Conservation (phyloP, 805 yeast genomes). For the Kodamaea neixiangensis region DNA sequence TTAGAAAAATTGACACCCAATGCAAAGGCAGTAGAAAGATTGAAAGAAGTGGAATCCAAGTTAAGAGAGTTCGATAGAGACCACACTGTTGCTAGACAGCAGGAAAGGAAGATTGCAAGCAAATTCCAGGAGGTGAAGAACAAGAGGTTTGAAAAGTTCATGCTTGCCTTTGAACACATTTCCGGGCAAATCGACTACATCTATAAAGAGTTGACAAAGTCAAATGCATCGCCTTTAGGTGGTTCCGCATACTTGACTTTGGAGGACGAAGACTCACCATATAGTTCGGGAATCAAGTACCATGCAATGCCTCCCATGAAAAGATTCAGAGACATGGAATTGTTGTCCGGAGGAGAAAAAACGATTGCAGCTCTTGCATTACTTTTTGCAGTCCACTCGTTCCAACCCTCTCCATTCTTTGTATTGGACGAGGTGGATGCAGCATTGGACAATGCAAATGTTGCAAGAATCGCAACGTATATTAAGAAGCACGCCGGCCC, state of each 20-base stretch:
- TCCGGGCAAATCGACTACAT: slow-evolving; percentile 69
- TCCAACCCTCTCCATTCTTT: slow-evolving; percentile 92
- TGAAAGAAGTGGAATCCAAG: slow-evolving; percentile 64
- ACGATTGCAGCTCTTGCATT: slow-evolving; percentile 95
- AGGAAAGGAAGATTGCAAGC: slow-evolving; percentile 55
- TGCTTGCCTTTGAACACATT: slow-evolving; percentile 74
- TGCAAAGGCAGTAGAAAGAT: slow-evolving; percentile 73
- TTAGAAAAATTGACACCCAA: slow-evolving; percentile 70
- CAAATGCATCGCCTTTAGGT: slow-evolving; percentile 72
- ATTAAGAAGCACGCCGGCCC: slow-evolving; percentile 75
- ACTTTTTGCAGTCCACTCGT: slow-evolving; percentile 86
- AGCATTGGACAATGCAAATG: slow-evolving; percentile 89
- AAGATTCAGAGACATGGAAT: slow-evolving; percentile 88
- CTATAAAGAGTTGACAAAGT: slow-evolving; percentile 83
- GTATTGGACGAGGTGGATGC: slow-evolving; percentile 98
- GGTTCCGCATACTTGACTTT: slow-evolving; percentile 90
- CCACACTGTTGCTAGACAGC: slow-evolving; percentile 58
- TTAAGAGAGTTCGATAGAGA: slow-evolving; percentile 65
- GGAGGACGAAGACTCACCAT: slow-evolving; percentile 91
- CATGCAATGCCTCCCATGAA: slow-evolving; percentile 97
- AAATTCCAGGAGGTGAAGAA: slow-evolving; percentile 61
- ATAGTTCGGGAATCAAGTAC: slow-evolving; percentile 75
- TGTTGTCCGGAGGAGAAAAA: slow-evolving; percentile 94
- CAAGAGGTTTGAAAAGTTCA: slow-evolving; percentile 63
- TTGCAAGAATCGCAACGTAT: slow-evolving; percentile 82